Evolutionary conservation across 1,139 yeast genomes (phyloP), one percentile per base, ranked within the genome.

Genomic region (Diutina mesorugosa): DNA sequence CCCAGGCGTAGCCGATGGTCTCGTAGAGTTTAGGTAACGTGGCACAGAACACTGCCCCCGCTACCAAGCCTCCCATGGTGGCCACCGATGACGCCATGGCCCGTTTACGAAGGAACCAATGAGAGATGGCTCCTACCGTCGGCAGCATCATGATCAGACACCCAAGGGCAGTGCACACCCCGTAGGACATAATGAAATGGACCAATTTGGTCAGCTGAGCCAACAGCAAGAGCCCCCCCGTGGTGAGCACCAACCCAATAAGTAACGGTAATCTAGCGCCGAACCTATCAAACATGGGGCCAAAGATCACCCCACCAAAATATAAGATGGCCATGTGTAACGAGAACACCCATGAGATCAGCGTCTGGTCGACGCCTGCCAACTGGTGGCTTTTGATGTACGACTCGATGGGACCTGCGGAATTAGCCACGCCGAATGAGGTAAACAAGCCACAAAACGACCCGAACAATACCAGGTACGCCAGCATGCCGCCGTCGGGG

Each of bases 11-110:
- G 1, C 90, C 88, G 28, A 80, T 67, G 38, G 63, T 60, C 0
- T 64, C 68, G 63, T 77, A 78, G 58, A 83, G 68, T 53, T 70
- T 66, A 58, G 80, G 76, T 60, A 83, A 71, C 71, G 81, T 73
- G 26, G 83, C 65, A 0, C 89, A 84, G 66, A 80, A 81, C 1
- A 80, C 68, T 1, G 84, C 72, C 8, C 87, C 87, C 1, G 90
- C 90, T 2, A 82, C 67, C 8, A 84, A 76, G 0, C 87, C 87
- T 2, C 89, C 89, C 35, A 78, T 71, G 0, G 85, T 80, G 1
- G 84, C 84, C 3, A 81, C 63, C 0, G 85, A 82, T 47, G 79
- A 66, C 0, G 86, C 87, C 51, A 77, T 65, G 0, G 82, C 88
- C 58, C 88, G 69, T 59, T 74, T 77, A 54, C 65, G 72, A 62